phyloP scores from a whole-genome alignment of 768 basidiomycete species.

The Megacollybia marginata region DNA sequence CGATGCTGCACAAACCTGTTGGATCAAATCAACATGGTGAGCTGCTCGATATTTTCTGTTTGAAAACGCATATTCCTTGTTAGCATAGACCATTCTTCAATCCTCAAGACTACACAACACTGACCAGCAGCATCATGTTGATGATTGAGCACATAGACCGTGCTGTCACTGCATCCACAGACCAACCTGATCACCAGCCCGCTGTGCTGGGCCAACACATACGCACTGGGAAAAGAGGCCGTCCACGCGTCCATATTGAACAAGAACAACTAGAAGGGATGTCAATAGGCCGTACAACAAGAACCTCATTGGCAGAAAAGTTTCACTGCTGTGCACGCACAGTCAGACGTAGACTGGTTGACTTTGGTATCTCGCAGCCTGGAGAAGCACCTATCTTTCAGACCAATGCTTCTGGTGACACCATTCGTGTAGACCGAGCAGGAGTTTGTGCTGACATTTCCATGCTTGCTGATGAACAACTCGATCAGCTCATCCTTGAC shows the following conservation, averaged over 20 bases:
- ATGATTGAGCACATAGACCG: background rate
- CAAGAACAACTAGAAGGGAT: slow-evolving; percentile 9
- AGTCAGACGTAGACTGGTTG: slow-evolving; percentile 17
- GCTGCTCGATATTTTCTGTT: background rate
- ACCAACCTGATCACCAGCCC: background rate
- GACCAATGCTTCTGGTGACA: too few species aligned
- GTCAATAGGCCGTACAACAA: slow-evolving; percentile 11
- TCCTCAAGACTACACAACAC: too few species aligned
- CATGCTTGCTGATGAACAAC: slow-evolving; percentile 10
- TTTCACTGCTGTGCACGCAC: slow-evolving; percentile 13
- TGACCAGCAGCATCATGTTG: background rate
- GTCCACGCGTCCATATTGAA: slow-evolving; percentile 18
- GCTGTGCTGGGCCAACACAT: background rate
- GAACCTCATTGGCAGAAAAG: slow-evolving; percentile 11
- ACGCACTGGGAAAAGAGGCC: background rate
- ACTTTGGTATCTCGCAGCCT: slow-evolving; percentile 16
- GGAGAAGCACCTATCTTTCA: too few species aligned
- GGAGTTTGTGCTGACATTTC: slow-evolving; percentile 11
- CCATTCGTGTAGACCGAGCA: too few species aligned
- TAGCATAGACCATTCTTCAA: too few species aligned
- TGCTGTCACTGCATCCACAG: background rate
- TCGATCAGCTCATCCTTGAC: slow-evolving; percentile 11
- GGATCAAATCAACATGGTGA: background rate
- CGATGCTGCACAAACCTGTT: background rate
- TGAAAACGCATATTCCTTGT: too few species aligned